These are phyloP conservation scores for Yamadazyma endophytica DNA, from an alignment of 805 yeast genomes.

Conservation along the genomic window DNA sequence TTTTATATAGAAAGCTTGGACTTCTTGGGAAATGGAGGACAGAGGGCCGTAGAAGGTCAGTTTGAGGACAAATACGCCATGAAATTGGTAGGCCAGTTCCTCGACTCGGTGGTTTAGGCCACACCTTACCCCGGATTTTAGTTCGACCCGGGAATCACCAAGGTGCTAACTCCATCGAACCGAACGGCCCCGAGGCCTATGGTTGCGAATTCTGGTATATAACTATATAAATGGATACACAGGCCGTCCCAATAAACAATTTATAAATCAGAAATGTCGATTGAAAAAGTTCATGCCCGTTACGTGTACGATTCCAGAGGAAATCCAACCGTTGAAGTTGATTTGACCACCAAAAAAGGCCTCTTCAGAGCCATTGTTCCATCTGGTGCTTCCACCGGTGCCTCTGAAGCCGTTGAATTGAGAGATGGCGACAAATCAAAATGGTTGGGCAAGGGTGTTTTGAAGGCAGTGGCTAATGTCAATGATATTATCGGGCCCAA, in stretches of 20 bases:
- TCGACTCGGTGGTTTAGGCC: too few species aligned
- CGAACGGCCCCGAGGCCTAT: too few species aligned
- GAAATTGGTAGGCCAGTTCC: too few species aligned
- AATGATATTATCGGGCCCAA: constrained; percentile 17
- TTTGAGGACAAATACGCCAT: constrained; percentile 16
- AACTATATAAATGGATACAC: too few species aligned
- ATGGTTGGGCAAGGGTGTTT: constrained; percentile 21
- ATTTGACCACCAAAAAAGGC: constrained; percentile 14
- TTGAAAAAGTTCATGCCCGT: constrained; percentile 13
- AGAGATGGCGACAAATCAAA: constrained; percentile 19
- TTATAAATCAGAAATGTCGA: too few species aligned
- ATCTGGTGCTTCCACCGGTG: constrained; percentile 21
- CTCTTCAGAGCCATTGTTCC: constrained; percentile 19
- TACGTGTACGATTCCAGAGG: constrained; percentile 21
- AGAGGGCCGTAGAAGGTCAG: constrained; percentile 21
- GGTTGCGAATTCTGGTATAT: too few species aligned
- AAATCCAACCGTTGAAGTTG: constrained; percentile 21
- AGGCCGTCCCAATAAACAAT: too few species aligned
- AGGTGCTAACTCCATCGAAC: too few species aligned
- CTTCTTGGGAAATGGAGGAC: constrained; percentile 19
- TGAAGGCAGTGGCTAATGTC: constrained; percentile 16
- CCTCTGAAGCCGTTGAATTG: constrained; percentile 18
- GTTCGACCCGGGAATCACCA: too few species aligned
- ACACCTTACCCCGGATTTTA: too few species aligned
- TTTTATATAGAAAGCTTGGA: constrained; percentile 33